phyloP scores from a whole-genome alignment of 2,329 filamentous ascomycete species.

The Berkeleyomyces rouxiae region DNA sequence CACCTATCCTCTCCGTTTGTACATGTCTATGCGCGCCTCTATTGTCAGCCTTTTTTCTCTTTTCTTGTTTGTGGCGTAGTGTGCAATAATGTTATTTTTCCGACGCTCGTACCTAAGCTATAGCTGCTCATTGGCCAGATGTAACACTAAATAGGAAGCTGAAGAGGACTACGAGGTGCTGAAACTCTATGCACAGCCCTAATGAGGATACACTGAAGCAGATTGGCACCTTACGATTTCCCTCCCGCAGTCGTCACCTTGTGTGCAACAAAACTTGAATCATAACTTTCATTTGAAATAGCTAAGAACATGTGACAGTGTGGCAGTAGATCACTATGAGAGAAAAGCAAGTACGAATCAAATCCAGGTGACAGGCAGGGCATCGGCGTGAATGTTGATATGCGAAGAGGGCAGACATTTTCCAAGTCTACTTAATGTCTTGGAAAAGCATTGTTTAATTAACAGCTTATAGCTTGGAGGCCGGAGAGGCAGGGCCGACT shows the following conservation, averaged over 20 bases:
- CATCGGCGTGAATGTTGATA: neutral
- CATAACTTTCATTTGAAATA: neutral
- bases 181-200: neutral
- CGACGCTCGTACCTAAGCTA: no score
- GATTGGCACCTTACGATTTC: neutral
- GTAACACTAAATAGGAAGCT: neutral
- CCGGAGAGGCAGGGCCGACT: slow-evolving; percentile 42
- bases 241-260: no score
- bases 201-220: neutral
- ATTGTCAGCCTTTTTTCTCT: neutral
- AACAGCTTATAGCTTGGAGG: slow-evolving; percentile 42
- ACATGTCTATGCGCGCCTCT: neutral
- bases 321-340: neutral
- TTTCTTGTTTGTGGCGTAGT: neutral
- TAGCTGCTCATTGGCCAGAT: no score
- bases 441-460: neutral
- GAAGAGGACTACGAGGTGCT: neutral
- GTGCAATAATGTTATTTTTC: neutral
- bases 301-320: neutral
- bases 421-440: neutral
- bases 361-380: neutral
- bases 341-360: neutral
- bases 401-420: neutral
- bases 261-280: neutral
- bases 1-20: neutral